Evolutionary conservation across 768 basidiomycete species (phyloP), one percentile per base, ranked within the genome.

Genomic region (Pleurotus sapidus): DNA sequence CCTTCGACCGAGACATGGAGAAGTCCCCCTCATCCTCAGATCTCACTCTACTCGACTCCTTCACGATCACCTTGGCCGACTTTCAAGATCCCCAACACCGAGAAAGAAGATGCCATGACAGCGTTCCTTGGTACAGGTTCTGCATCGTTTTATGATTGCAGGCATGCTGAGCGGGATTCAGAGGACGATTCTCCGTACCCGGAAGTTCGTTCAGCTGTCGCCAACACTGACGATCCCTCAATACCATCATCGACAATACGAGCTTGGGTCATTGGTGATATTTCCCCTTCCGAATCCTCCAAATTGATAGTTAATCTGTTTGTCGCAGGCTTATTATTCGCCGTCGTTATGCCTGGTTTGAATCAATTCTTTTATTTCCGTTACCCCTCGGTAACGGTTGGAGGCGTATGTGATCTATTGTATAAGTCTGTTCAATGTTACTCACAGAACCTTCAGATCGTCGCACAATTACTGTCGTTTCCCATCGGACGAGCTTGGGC

Each of bases 151-250:
- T 14, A 12, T 42, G 27, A 56, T 7, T n/a, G 3, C 9, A n/a
- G 25, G 12, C 3, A 15, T 46, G 11, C 27, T 30, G 6, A 27
- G 17, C 8, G 3, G 12, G 14, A 9, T n/a, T 9, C 25, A 56
- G 84, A 84, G 53, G 83, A 87, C 61, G 90, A 92, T 61, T 89
- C 87, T 30, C 87, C 88, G 20, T 90, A 89, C 60, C 81, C 89
- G 0, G 88, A 91, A 66, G 89, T 91, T 30, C 82, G 88, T 43
- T 81, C 81, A 56, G 79, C 81, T 49, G 84, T 87, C n/a, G 77
- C 84, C 37, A 86, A 86, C 64, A 80, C 77, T 20, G 85, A 88
- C 64, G 84, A 86, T 62, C 78, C 80, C 9, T 70, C 72, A 24
- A 84, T 86, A 77, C 81, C 82, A 23, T 76, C 76, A 23, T 75